Percentiles rank a stretch among this genome's conserved stretches.
phyloP scores from a whole-genome alignment of 176 grass and related monocot species.

The Bromus sterilis region DNA sequence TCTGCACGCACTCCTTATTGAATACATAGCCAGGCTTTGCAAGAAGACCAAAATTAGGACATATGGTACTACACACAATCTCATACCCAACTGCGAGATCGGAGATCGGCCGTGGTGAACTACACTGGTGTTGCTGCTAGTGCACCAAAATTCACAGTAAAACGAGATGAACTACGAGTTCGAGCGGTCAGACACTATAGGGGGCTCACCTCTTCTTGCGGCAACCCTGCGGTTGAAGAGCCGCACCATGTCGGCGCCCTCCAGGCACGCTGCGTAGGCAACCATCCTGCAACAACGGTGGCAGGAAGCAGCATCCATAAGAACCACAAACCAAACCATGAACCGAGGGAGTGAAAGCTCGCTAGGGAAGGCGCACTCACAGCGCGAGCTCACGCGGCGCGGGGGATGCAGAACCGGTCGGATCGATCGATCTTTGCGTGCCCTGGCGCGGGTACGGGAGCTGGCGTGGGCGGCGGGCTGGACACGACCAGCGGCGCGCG shows the following conservation, averaged over 20 bases:
- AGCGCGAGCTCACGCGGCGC: constrained; percentile 91
- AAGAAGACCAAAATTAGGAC: constrained; percentile 30
- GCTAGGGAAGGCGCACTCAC: too few species aligned
- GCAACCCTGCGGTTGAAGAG: background rate
- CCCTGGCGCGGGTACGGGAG: background rate
- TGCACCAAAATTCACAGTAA: background rate
- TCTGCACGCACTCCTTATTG: too few species aligned
- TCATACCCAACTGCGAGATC: too few species aligned
- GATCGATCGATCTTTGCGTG: constrained; percentile 52
- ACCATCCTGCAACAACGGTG: too few species aligned
- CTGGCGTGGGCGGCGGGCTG: too few species aligned
- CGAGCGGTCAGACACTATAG: background rate
- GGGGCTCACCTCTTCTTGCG: too few species aligned
- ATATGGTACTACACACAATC: background rate
- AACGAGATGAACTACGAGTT: background rate
- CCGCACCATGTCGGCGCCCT: too few species aligned
- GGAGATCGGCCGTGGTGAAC: background rate
- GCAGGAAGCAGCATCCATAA: too few species aligned
- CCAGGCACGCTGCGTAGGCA: too few species aligned
- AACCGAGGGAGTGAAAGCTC: too few species aligned
- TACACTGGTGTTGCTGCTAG: background rate
- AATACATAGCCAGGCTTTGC: too few species aligned
- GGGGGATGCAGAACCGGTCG: constrained; percentile 74
- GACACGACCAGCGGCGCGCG: constrained; percentile 7
- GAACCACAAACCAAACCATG: too few species aligned